phyloP scores from a whole-genome alignment of 352 stramenopile species.

The Thalassiosira livingstoniorum region DNA sequence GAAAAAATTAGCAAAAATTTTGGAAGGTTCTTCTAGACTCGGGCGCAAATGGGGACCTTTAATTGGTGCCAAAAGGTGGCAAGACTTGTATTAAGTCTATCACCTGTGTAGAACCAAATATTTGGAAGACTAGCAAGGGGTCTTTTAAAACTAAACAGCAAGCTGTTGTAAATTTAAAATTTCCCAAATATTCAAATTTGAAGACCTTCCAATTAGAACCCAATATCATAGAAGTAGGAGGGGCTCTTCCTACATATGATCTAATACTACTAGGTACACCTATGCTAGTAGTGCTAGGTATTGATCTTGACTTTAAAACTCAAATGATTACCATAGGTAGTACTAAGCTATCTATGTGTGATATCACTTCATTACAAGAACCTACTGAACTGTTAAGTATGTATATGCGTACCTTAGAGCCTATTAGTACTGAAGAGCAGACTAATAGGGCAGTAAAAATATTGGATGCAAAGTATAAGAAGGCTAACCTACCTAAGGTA shows the following conservation, averaged over 20 bases:
- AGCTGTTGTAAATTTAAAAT: neutral
- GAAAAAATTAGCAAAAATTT: too few relatives aligned
- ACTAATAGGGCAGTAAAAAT: constrained; percentile 10
- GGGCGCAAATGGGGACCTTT: constrained; percentile 12
- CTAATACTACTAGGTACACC: constrained; percentile 2
- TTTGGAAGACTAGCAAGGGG: constrained; percentile 13
- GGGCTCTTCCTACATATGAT: too few relatives aligned
- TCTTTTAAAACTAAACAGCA: neutral
- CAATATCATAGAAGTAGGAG: constrained; percentile 6
- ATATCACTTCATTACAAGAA: constrained; percentile 7
- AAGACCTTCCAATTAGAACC: neutral
- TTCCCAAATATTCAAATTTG: constrained; percentile 1
- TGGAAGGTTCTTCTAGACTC: constrained; percentile 10
- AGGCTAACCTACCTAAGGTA: constrained; percentile 28
- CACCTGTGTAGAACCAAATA: constrained; percentile 2
- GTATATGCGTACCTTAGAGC: neutral
- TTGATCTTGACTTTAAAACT: constrained; percentile 16
- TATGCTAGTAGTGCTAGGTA: constrained; percentile 3
- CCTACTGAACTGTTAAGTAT: neutral
- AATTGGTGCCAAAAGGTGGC: constrained; percentile 4
- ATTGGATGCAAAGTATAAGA: constrained; percentile 35
- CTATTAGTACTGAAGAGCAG: neutral
- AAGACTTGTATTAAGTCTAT: neutral
- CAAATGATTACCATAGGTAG: constrained; percentile 23
- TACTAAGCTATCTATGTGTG: too few relatives aligned